A percentile compares a stretch with the other conserved stretches of the same genome.
These are phyloP conservation scores for Brassica napus DNA, from an alignment of 345 rosid species.

Conservation along the genomic window Da-Ae NC_063437.1:21140001-21140500, in stretches of 20 bases:
- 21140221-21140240: slow-evolving; percentile 73
- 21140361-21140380: slow-evolving; percentile 7
- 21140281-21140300: slow-evolving; percentile 6
- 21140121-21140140: slow-evolving; percentile 92
- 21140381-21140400: slow-evolving; percentile 83
- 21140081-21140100: slow-evolving; percentile 12
- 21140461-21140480: slow-evolving; percentile 90
- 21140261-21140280: not conserved
- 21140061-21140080: slow-evolving; percentile 23
- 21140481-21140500: slow-evolving; percentile 1
- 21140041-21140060: slow-evolving; percentile 67
- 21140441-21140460: slow-evolving; percentile 90
- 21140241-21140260: slow-evolving; percentile 17
- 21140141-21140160: slow-evolving; percentile 86
- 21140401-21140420: slow-evolving; percentile 84
- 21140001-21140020: slow-evolving; percentile 78
- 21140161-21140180: slow-evolving; percentile 88
- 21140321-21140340: not conserved
- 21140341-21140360: slow-evolving; percentile 1
- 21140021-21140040: slow-evolving; percentile 93
- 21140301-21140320: not conserved
- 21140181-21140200: slow-evolving; percentile 87
- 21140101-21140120: slow-evolving; percentile 35
- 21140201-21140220: slow-evolving; percentile 82
- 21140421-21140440: slow-evolving; percentile 84